Evolutionary conservation across 257 asterid species (phyloP).

Genomic region (Ilex aquifolium): DNA sequence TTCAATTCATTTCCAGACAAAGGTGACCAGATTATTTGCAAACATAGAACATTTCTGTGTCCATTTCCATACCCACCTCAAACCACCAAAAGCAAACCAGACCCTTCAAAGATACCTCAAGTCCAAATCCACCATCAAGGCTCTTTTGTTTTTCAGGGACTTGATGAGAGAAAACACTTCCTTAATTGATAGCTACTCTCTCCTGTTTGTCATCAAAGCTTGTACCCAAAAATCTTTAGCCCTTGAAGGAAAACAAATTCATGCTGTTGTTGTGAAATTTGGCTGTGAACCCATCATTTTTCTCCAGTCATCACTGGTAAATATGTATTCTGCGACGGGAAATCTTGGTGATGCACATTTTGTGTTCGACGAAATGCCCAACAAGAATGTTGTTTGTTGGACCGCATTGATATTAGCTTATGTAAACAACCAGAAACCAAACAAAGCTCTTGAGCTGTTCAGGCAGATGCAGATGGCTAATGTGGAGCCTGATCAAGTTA

Average conservation of each 20-base stretch:
- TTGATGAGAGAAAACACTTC: constrained; percentile 14
- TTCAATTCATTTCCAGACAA: neutral
- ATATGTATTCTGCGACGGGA: constrained; percentile 12
- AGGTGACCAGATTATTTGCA: neutral
- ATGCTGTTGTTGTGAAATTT: constrained; percentile 15
- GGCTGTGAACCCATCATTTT: constrained; percentile 14
- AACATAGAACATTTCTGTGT: neutral
- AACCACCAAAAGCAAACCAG: constrained; percentile 15
- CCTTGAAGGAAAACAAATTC: constrained; percentile 19
- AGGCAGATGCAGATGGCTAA: constrained; percentile 13
- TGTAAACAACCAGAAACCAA: constrained; percentile 17
- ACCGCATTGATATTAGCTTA: constrained; percentile 23
- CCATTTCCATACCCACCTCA: constrained; percentile 10
- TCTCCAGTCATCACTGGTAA: constrained; percentile 10
- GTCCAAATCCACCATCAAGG: constrained; percentile 17
- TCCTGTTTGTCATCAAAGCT: constrained; percentile 17
- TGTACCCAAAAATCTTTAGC: constrained; percentile 8
- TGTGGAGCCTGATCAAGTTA: constrained; percentile 28
- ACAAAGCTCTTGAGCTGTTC: constrained; percentile 18
- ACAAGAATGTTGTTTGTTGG: constrained; percentile 20
- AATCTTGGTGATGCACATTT: constrained; percentile 14
- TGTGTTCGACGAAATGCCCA: constrained; percentile 27
- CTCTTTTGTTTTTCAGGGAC: constrained; percentile 17
- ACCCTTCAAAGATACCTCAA: constrained; percentile 13
- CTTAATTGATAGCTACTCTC: constrained; percentile 21